A percentile compares a stretch with the other conserved stretches of the same genome.
Conservation (phyloP, 208 protist species). For the Crithidia brevicula region DNA sequence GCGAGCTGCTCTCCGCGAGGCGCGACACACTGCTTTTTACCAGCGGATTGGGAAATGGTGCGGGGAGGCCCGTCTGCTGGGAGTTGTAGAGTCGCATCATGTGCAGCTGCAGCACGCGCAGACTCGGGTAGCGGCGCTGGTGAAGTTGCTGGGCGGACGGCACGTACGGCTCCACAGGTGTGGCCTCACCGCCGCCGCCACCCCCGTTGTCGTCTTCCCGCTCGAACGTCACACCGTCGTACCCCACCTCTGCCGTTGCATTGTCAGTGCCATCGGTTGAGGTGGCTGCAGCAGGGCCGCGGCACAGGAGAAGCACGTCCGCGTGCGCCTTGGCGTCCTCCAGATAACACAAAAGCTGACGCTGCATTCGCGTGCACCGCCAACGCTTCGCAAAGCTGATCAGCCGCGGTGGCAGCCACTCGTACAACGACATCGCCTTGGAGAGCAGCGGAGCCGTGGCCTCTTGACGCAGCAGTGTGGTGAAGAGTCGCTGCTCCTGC, state of each 20-base stretch:
- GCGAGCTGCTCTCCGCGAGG: too few species aligned
- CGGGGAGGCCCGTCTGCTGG: conserved; percentile 16
- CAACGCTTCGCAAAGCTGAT: conserved; percentile 38
- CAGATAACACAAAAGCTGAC: conserved; percentile 31
- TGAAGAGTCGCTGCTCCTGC: conserved; percentile 54
- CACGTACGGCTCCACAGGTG: background rate
- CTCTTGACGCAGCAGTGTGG: conserved; percentile 46
- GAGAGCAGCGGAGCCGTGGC: conserved; percentile 4
- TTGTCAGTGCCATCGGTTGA: background rate
- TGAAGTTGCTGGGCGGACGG: conserved; percentile 20
- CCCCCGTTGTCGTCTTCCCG: background rate
- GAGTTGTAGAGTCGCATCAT: conserved; percentile 30
- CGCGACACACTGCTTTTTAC: too few species aligned
- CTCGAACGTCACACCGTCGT: conserved; percentile 6
- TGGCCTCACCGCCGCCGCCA: background rate
- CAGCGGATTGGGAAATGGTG: conserved; percentile 27
- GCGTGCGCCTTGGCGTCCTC: conserved; percentile 24
- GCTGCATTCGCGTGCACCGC: conserved; percentile 33
- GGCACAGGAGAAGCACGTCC: background rate
- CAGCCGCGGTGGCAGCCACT: conserved; percentile 9
- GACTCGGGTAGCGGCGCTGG: conserved; percentile 29
- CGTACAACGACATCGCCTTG: background rate
- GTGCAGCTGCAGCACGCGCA: conserved; percentile 35
- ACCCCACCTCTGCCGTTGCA: background rate
- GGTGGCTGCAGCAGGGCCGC: too few species aligned